A percentile compares a stretch with the other conserved stretches of the same genome.
Conservation (phyloP, 2,329 filamentous ascomycete genomes). For the Calonectria pseudoreteaudii region DNA sequence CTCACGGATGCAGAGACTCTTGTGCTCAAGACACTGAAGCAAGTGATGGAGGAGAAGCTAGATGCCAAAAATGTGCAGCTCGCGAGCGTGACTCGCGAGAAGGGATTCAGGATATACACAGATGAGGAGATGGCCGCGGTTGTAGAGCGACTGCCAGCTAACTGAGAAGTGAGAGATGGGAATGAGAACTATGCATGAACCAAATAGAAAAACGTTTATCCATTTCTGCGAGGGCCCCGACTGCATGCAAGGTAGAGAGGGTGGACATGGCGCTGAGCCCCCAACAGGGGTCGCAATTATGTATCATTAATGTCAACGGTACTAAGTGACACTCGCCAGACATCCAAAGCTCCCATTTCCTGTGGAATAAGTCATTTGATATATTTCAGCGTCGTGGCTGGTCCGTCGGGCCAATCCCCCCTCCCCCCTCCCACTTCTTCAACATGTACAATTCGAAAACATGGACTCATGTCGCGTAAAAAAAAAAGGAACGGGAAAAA, state of each 20-base stretch:
- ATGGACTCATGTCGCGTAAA: constrained; percentile 19
- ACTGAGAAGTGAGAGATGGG: constrained; percentile 54
- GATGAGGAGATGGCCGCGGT: constrained; percentile 97
- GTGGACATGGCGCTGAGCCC: constrained; percentile 23
- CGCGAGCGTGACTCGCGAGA: constrained; percentile 96
- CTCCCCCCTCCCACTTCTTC: background rate
- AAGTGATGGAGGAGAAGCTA: constrained; percentile 99
- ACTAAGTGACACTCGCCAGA: constrained; percentile 29
- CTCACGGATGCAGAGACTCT: constrained; percentile 93
- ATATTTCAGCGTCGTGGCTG: background rate
- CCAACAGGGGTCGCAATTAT: constrained; percentile 32
- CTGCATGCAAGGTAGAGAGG: constrained; percentile 28
- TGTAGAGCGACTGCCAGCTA: constrained; percentile 82
- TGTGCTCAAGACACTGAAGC: constrained; percentile 97
- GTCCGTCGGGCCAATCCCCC: background rate
- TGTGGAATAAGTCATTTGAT: background rate
- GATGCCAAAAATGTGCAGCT: constrained; percentile 99
- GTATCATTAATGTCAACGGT: constrained; percentile 46
- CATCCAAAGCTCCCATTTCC: constrained; percentile 10
- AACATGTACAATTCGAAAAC: background rate
- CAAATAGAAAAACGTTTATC: constrained; percentile 29
- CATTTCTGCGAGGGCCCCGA: constrained; percentile 24
- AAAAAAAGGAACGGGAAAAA: background rate
- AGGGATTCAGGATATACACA: constrained; percentile 97
- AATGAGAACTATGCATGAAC: constrained; percentile 35